Evolutionary conservation across 2,329 filamentous ascomycete genomes (phyloP), one percentile per base, ranked within the genome.

Genomic region (Clarireedia hainanense): DNA sequence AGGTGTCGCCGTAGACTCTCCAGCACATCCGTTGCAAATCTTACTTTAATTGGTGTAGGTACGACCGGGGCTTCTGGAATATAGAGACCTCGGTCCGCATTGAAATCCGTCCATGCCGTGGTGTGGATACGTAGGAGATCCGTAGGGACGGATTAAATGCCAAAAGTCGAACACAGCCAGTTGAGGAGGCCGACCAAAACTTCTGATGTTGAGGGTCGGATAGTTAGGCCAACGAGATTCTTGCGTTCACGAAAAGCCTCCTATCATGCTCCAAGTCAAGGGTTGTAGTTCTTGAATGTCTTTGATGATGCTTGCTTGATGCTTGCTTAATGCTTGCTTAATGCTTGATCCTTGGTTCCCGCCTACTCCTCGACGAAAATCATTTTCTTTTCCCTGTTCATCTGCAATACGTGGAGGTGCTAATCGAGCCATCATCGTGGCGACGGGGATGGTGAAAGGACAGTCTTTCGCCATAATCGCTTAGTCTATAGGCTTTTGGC

Each of bases 21-120:
- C 6, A 50, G n/a, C 23, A 54, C 45, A 55, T 43, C 52, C 46
- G 46, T 50, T 50, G 20, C 34, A 23, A 20, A 15, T 23, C 27
- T n/a, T 34, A 40, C n/a, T 55, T 43, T 36, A 34, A 55, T 55
- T 55, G 52, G 52, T 55, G 46, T 55, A 20, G 34, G 52, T 55
- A 43, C 52, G 52, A 55, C 37, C 9, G 20, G 46, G 46, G 46
- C 47, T 26, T 50, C 24, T 43, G 12, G 17, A 50, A 48, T 23
- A 30, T 27, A 43, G 30, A 42, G 39, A 40, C 45, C 49, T 50
- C 46, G 52, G 52, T 50, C 52, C 52, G 52, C 20, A 14, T 37
- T 50, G 23, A n/a, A 50, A 23, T 50, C 26, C 46, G 46, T 42
- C 24, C 43, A 37, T 54, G 51, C 51, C 51, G 51, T 54, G 14